Conservation (phyloP, 2,329 filamentous ascomycete genomes). For the Sarocladium strictum region DNA sequence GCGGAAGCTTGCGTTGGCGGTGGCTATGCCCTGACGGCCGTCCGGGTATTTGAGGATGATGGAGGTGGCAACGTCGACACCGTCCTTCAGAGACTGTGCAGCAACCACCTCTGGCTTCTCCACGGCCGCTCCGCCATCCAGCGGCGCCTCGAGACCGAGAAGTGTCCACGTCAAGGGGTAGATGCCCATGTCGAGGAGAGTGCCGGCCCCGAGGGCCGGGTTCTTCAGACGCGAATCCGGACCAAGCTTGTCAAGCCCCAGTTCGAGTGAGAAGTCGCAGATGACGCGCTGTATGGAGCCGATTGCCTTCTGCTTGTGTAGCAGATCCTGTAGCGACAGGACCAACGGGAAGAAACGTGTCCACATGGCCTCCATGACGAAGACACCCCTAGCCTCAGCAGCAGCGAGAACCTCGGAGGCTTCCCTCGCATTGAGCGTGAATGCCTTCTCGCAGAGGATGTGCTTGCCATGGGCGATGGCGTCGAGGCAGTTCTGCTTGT, state of each 20-base stretch:
- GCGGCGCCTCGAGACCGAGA: slow-evolving; percentile 24
- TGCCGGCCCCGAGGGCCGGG: slow-evolving; percentile 33
- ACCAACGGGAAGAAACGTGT: slow-evolving; percentile 35
- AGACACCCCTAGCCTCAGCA: slow-evolving; percentile 33
- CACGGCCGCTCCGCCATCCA: slow-evolving; percentile 17
- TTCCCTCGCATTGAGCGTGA: slow-evolving; percentile 33
- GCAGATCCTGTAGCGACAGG: slow-evolving; percentile 23
- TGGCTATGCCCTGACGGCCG: slow-evolving; percentile 35
- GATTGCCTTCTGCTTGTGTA: slow-evolving; percentile 33
- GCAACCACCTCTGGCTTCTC: slow-evolving; percentile 28
- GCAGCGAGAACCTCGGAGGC: slow-evolving; percentile 32
- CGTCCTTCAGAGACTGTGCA: slow-evolving; percentile 27
- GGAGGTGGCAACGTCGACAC: slow-evolving; percentile 28
- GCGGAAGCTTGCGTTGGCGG: slow-evolving; percentile 26
- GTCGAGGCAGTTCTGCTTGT: slow-evolving; percentile 35
- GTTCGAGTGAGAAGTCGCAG: slow-evolving; percentile 33
- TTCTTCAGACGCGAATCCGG: slow-evolving; percentile 28
- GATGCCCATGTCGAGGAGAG: slow-evolving; percentile 37
- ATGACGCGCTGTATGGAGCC: slow-evolving; percentile 32
- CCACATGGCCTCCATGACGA: slow-evolving; percentile 42
- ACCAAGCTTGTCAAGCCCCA: slow-evolving; percentile 25
- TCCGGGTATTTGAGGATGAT: slow-evolving; percentile 32
- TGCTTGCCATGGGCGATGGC: slow-evolving; percentile 37
- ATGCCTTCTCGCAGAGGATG: slow-evolving; percentile 40
- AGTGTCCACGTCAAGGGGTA: slow-evolving; percentile 36